These are phyloP conservation scores for Penicillium sp. DNA, from an alignment of 2,329 filamentous ascomycete genomes.

Conservation along the genomic window DNA sequence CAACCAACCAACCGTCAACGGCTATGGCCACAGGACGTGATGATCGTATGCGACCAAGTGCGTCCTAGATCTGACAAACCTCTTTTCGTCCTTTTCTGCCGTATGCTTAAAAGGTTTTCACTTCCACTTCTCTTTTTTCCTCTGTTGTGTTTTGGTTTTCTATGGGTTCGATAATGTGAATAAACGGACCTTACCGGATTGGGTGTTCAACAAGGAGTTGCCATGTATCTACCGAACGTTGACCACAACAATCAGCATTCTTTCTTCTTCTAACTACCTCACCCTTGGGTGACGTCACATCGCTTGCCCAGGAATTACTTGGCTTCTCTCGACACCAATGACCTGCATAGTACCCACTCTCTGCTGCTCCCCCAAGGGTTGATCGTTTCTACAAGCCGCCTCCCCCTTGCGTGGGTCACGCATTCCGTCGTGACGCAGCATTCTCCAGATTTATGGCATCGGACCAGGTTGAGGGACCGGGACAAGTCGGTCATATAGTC, in stretches of 20 bases:
- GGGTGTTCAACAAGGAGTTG: conserved; percentile 22
- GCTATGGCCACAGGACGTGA: conserved; percentile 58
- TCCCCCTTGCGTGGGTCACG: conserved; percentile 16
- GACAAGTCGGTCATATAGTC: conserved; percentile 11
- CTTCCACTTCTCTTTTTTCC: conserved; percentile 5
- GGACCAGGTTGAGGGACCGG: background rate
- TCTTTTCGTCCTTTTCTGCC: background rate
- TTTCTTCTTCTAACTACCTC: conserved; percentile 4
- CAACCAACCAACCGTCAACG: conserved; percentile 57
- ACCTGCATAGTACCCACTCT: background rate
- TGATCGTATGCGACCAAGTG: conserved; percentile 41
- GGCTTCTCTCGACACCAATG: conserved; percentile 11
- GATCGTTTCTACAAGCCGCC: background rate
- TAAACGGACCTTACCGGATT: conserved; percentile 16
- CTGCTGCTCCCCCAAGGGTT: background rate
- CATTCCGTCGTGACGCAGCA: conserved; percentile 25
- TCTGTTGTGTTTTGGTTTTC: conserved; percentile 7
- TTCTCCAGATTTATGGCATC: conserved; percentile 14
- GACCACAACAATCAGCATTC: conserved; percentile 21
- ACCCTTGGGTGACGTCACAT: conserved; percentile 17
- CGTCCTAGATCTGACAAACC: no score
- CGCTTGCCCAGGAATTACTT: conserved; percentile 3
- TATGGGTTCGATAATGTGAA: conserved; percentile 17
- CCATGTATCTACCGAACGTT: conserved; percentile 20
- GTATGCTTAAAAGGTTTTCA: conserved; percentile 3